Base-by-base conservation (phyloP, 257 asterid genomes). In the Solanum lignicaule region DNA sequence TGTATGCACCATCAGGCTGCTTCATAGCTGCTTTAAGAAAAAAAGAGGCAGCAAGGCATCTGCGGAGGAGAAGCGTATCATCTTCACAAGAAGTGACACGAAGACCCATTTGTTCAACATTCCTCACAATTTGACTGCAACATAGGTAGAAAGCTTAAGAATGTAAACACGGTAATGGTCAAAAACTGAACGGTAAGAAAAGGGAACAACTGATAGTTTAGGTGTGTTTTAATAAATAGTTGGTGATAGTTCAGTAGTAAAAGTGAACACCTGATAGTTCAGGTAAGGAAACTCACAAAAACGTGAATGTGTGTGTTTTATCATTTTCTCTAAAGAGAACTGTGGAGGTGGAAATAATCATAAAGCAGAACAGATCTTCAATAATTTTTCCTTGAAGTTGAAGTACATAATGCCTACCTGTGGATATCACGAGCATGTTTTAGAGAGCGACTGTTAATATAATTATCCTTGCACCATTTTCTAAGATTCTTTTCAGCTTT, bases 391-490 rank as follows among this genome's bases (percentile, higher is more conserved):
- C 79, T 71, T 71, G 14, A 72, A 33, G 81, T 74, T 74, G 48
- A 82, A 48, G 85, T 18, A 82, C 43, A 48, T 81, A 81, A 33
- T 16, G 60, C 90, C 85, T 39, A 96, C 99, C 98, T 93, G 98
- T 95, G 99, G 88, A 95, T 91, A 90, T 97, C 98, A 55, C 95
- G 98, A 87, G 99, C 99, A 91, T 95, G 96, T 91, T 92, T 94
- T 87, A 97, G 88, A 83, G 99, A 97, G 90, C 99, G 98, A 87
- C 94, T 88, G 90, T 96, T 97, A 87, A 97, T 93, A 79, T 93
- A 97, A 87, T 95, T 97, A 71, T 95, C 96, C 90, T 95, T 95
- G 94, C 99, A 97, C 99, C 99, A 97, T 88, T 92, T 95, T 83
- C 98, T 92, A 84, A 95, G 95, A 88, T 93, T 94, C 90, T 95